Evolutionary conservation across 1,284 basidiomycete genomes (phyloP), one percentile per base, ranked within the genome.

Genomic region (Naganishia sp.): DNA sequence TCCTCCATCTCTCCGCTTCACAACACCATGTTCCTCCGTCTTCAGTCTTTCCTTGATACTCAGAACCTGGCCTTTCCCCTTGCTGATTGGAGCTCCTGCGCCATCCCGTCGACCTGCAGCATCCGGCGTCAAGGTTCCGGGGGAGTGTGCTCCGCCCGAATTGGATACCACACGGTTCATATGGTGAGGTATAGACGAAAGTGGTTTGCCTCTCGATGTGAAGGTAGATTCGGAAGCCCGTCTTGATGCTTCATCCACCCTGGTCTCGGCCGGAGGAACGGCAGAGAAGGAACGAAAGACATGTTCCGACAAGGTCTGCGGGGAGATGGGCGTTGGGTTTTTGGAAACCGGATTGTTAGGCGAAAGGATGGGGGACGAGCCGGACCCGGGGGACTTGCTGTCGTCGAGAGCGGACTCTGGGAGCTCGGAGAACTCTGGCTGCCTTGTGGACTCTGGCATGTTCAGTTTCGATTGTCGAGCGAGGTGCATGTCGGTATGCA

Each of bases 1-100:
- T 72, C 90, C 93, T 31, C 94, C 94, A 2, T 85, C 83, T 59
- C 94, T 84, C 15, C 90, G 89, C 80, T 94, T 95, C 67, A 98
- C 93, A 21, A 95, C 85, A 11, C 75, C 79, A 33, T 75, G 75
- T n/a, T 72, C 72, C 23, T 66, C 65, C n/a, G 36, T 55, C 53
- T 66, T 66, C 31, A 66, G 44, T 45, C 60, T 55, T 23, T 66
- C 65, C 52, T 63, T 61, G 52, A 54, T 61, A 39, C 59, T 61
- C 36, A 61, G 25, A 2, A 52, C n/a, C 42, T 31, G 52, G 15
- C 44, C 59, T n/a, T 52, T 61, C 15, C 36, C 48, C 39, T 61
- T 61, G 16, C 36, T 23, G 28, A 44, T 49, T 49, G 10, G 11
- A 13, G 31, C 36, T 18, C 31, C 6, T 21, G 16, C 18, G 6